Evolutionary conservation across 2,329 filamentous ascomycete genomes (phyloP).

Genomic region (Penicillium sp.): DNA sequence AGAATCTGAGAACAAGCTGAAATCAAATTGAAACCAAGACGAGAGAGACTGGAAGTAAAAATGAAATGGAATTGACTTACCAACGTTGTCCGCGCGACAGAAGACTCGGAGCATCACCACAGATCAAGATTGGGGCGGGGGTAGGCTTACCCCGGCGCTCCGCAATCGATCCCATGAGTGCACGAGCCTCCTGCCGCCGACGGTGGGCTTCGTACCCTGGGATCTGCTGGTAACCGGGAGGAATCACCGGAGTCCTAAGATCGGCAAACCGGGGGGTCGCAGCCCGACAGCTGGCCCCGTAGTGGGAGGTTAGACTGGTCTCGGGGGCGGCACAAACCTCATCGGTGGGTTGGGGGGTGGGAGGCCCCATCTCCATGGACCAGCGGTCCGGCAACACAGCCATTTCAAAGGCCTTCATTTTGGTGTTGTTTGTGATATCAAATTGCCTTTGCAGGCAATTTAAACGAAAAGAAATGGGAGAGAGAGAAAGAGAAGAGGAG

Average conservation of each 20-base stretch:
- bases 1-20: too few relatives aligned
- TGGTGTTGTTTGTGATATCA: neutral
- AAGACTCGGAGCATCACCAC: neutral
- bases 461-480: neutral
- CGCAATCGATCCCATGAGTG: conserved; percentile 1
- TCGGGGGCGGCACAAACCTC: neutral
- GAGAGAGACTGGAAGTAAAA: neutral
- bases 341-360: neutral
- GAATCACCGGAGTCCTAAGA: conserved; percentile 1
- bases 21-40: neutral
- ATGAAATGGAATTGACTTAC: neutral
- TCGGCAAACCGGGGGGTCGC: neutral
- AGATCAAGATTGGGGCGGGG: neutral
- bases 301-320: neutral
- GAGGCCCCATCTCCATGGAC: neutral
- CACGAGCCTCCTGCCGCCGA: conserved; percentile 1
- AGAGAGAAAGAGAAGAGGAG: neutral
- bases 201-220: conserved; percentile 1
- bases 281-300: neutral
- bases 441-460: neutral
- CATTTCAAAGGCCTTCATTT: neutral
- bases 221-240: neutral
- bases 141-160: neutral
- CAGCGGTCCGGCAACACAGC: neutral
- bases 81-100: neutral